Base-by-base conservation (phyloP, 306 rosid species). In the Glycine latifolia region DNA sequence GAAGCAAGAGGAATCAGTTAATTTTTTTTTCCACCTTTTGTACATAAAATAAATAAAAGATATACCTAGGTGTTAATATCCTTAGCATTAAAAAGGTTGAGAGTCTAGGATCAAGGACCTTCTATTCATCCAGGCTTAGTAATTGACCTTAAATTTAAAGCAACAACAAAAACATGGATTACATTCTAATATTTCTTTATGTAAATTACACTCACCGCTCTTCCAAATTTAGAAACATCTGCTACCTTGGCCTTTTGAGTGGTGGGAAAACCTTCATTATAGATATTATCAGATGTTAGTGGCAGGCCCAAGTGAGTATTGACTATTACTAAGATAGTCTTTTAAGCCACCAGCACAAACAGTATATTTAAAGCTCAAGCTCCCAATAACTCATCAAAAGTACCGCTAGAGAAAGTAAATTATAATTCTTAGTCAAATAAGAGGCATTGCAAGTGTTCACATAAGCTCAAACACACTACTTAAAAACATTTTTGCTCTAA, bases 161-260 rank as follows among this genome's bases (percentile, higher is more conserved):
- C n/a, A 72, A 31, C 5, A 3, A 43, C 8, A 55, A 50, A 71
- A 39, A 65, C 52, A 77, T 37, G 49, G 56, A 50, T 76, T 43
- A 39, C 55, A 71, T n/a, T 56, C 7, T 14, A 87, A 11, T 71
- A 86, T 12, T 26, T 50, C 39, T 67, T 79, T 41, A 31, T 47
- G 87, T 6, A 77, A 53, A 80, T 63, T 67, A 58, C 56, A 90
- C 97, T 92, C 79, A 92, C 97, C 75, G 86, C 89, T 79, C 90
- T 87, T 72, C 97, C 91, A 54, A 84, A 92, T 82, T 87, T 89
- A 79, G 97, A 87, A 61, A 87, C 92, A 68, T 89, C 94, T 9
- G 92, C 87, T 85, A 85, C 88, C 89, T 89, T 92, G 78, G 90
- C 85, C 80, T 89, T 83, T 67, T 71, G 90, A 65, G 84, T 70